Base-by-base conservation (phyloP, 129 eudicot species). In the Scalesia atractyloides region DNA sequence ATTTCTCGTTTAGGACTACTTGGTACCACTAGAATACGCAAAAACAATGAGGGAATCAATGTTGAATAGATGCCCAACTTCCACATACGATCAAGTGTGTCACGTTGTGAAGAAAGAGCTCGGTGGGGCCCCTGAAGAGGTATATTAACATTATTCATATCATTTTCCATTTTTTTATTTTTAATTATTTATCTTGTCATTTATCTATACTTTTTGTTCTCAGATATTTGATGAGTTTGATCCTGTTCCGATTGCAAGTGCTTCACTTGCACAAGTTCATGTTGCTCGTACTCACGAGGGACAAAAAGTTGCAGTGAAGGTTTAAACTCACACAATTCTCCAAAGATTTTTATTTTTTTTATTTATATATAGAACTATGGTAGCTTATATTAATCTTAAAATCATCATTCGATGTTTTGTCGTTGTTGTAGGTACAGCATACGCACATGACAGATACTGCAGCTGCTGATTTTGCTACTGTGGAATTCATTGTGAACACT, bases 221-320 rank as follows among this genome's bases (percentile, higher is more conserved):
- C 79, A 93, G 98, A 88, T 87, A 17, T 93, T 93, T 78, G 60
- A 77, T 9, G 95, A 90, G 69, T 93, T 93, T 68, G 91, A 93
- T 81, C 96, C 96, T 57, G 89, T 82, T 61, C 98, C 98, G 14
- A 84, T 93, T 64, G 98, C 98, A 81, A 93, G 98, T 87, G 98
- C 97, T 74, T 93, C 98, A 54, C 89, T 93, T 72, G 98, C 98
- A 24, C 98, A 93, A 77, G 98, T 93, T 81, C 98, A 93, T 80
- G 84, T 84, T 79, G 97, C 98, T 49, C 88, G 80, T 51, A 84
- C 91, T 58, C 90, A 76, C 19, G 87, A 87, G 70, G 98, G 98
- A 68, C 78, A 89, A 79, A 89, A 87, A 84, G 97, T 93, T 81
- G 98, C 97, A 65, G 98, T 93, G 66, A 93, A 93, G 98, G 97